Base-by-base conservation (phyloP, 805 yeast genomes). In the Tetrapisispora iriomotensis region DNA sequence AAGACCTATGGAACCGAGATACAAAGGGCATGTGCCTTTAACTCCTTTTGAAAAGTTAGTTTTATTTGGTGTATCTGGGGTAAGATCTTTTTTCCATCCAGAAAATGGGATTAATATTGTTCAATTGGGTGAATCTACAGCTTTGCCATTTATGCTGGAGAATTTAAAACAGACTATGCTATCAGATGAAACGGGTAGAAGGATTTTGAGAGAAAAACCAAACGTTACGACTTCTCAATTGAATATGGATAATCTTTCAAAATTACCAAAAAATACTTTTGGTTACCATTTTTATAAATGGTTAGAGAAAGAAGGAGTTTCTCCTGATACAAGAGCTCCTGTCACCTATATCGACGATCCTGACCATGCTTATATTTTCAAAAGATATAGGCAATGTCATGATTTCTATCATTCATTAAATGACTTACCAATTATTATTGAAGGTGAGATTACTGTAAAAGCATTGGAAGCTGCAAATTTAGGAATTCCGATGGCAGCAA, bases 381-480 rank as follows among this genome's bases (percentile, higher is more conserved):
- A 86, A 58, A 67, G 98, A 50, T 92, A 90, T 58, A 74, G 98
- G 38, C 97, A 92, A 58, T 88, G 96, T 56, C 98, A 92, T 54
- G 98, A 92, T 56, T 92, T 92, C 54, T 90, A 87, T 56, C 98
- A 92, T 56, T 84, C 97, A 1, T 70, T 92, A 22, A 82, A 94
- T 0, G 90, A 94, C 13, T 68, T 85, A 37, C 97, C 97, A 0
- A 83, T 88, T 34, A 79, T 83, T 32, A 75, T 92, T 47, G 97
- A 92, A 55, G 98, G 98, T n/a, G 98, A 92, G 56, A 80, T 92
- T 38, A 86, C 96, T 0, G 81, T 92, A 15, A 92, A 92, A 61
- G 82, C 87, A 10, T 77, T 92, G 49, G 98, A 90, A 60, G 94
- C 79, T 53, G 81, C 92, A 54, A 90, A 92, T 58, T 73, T 90